phyloP scores from a whole-genome alignment of 345 rosid genomes.

The Rhodamnia rubescens region DNA sequence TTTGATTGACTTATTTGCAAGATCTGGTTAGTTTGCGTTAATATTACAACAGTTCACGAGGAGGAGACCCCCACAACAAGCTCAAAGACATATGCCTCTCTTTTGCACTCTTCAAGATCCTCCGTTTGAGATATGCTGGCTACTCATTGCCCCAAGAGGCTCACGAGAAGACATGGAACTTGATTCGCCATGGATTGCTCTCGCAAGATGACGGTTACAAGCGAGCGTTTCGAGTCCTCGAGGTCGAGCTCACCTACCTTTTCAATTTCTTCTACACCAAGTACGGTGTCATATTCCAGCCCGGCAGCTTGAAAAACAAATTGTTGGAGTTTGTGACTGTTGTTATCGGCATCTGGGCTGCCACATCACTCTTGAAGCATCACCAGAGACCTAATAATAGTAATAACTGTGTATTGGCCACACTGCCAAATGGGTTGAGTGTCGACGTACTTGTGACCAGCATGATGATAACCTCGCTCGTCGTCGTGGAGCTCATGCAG shows the following conservation, averaged over 20 bases:
- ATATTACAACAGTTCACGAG: too few relatives aligned
- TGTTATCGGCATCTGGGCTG: fast-evolving
- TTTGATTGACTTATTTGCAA: too few relatives aligned
- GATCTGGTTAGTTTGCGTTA: too few relatives aligned
- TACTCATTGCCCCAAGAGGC: background rate
- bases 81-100: background rate
- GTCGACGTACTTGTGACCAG: background rate
- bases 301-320: background rate
- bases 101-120: background rate
- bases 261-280: background rate
- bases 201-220: background rate
- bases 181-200: background rate
- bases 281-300: background rate
- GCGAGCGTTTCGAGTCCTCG: background rate
- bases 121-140: background rate
- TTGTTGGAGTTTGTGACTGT: background rate
- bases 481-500: background rate
- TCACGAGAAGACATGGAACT: background rate
- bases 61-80: background rate
- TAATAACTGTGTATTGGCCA: background rate
- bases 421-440: background rate
- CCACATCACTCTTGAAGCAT: background rate
- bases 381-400: fast-evolving
- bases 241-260: background rate
- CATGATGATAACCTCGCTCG: background rate